These are phyloP conservation scores for Teunomyces tritomae DNA, from an alignment of 805 yeast species.

Conservation along the genomic window DNA sequence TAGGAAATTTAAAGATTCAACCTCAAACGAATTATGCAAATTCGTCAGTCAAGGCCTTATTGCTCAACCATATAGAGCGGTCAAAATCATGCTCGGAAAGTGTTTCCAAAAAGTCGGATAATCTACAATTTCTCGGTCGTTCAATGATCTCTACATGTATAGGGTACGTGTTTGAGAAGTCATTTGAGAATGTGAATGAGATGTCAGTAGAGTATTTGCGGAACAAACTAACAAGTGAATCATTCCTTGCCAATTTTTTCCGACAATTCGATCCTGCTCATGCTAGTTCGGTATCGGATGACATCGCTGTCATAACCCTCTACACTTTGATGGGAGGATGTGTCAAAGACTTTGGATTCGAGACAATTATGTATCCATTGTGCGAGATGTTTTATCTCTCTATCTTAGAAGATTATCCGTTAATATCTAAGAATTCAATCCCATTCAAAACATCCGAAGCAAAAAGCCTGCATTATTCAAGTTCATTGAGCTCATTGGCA, in stretches of 20 bases:
- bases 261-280: conserved; percentile 45
- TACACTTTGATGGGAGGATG: conserved; percentile 65
- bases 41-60: conserved; percentile 10
- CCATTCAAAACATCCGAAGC: conserved; percentile 1
- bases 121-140: conserved; percentile 57
- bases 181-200: conserved; percentile 51
- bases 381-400: conserved; percentile 66
- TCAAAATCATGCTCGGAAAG: conserved; percentile 62
- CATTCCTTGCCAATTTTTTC: conserved; percentile 43
- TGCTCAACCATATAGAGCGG: conserved; percentile 48
- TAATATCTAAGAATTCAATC: conserved; percentile 41
- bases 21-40: neutral
- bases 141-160: conserved; percentile 53
- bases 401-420: conserved; percentile 62
- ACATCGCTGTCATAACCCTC: conserved; percentile 52
- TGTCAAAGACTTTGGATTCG: conserved; percentile 79
- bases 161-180: conserved; percentile 61
- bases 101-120: conserved; percentile 34
- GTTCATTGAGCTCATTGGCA: conserved; percentile 29
- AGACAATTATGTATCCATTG: conserved; percentile 58
- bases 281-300: conserved; percentile 37
- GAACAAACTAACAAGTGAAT: conserved; percentile 41
- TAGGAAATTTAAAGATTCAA: conserved; percentile 2
- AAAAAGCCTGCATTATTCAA: conserved; percentile 12
- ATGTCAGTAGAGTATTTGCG: conserved; percentile 54